Evolutionary conservation across 2,329 filamentous ascomycete species (phyloP), one percentile per base, ranked within the genome.

Genomic region (Botrytis tulipae): DNA sequence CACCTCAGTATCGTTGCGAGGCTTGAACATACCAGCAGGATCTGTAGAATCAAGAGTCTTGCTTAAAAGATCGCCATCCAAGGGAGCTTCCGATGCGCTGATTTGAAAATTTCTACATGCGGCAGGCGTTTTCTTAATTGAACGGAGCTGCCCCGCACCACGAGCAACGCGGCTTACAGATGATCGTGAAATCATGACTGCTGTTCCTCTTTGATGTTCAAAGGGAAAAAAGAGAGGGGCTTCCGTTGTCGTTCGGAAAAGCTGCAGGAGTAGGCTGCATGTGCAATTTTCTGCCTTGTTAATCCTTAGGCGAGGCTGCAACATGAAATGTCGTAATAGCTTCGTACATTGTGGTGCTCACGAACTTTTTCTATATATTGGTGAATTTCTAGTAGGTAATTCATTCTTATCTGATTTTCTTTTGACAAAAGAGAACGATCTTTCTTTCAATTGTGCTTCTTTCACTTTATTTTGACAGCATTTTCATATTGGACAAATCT

Each of bases 31-130:
- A 77, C 78, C 77, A 74, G 78, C 75, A 70, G 80, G 70, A 73
- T 80, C 78, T 42, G 77, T 75, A 62, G 82, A 80, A 75, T 84
- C 84, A 73, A 83, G 80, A 63, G 84, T 82, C 76, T 84, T 83
- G 76, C 87, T 86, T 78, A 91, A 89, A 59, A 86, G 86, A 84
- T 91, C 89, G 76, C 84, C 83, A 73, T 83, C 83, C 62, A 84
- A 81, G 71, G 87, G 85, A 67, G 86, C 84, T 75, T 89, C 87
- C 72, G 87, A 84, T 70, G 89, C 84, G 81, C 87, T 89, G 83
- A 92, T 90, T 80, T 90, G 89, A 66, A 92, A 89, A 70, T 83
- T 81, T 80, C 90, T 84, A 82, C 88, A 89, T 74, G 76, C 79
- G 61, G 73, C 63, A 40, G 69, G 32, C 20, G 68, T 74, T 68